phyloP scores from a whole-genome alignment of 106 monocot genomes.

The Dendrobium nobile region DNA sequence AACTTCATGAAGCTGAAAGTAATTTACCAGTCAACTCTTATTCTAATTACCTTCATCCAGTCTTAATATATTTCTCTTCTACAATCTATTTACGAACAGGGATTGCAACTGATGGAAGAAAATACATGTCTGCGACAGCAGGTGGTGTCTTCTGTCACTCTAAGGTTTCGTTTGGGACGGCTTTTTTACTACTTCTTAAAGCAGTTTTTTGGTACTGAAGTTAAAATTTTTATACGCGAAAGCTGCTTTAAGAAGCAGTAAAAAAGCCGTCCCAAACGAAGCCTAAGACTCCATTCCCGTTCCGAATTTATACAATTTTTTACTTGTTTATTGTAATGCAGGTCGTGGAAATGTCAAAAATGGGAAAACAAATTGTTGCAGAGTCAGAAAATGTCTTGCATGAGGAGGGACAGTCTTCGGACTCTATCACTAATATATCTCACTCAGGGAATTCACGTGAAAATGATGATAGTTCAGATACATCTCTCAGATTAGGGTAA shows the following conservation, averaged over 20 bases:
- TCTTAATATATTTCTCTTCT: neutral
- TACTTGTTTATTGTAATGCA: constrained; percentile 10
- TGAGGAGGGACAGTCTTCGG: constrained; percentile 60
- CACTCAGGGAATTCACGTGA: constrained; percentile 26
- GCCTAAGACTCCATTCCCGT: neutral
- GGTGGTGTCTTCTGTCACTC: constrained; percentile 19
- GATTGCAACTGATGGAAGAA: constrained; percentile 54
- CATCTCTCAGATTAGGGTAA: constrained; percentile 57
- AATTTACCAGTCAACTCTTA: neutral
- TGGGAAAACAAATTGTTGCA: constrained; percentile 21
- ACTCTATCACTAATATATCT: constrained; percentile 44
- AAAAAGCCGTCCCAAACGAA: no score
- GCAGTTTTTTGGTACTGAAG: no score
- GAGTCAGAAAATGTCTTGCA: constrained; percentile 24
- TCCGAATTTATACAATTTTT: neutral
- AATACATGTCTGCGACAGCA: constrained; percentile 44
- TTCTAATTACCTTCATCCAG: neutral
- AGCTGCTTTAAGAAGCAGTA: no score
- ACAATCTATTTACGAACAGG: constrained; percentile 19
- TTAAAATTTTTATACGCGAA: no score
- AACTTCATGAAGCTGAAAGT: no score
- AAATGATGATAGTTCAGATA: constrained; percentile 51
- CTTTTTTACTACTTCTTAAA: no score
- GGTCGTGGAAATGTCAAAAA: constrained; percentile 30
- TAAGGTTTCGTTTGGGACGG: no score